These are phyloP conservation scores for Peterozyma xylosa DNA, from an alignment of 805 yeast species.

Conservation along the genomic window DNA sequence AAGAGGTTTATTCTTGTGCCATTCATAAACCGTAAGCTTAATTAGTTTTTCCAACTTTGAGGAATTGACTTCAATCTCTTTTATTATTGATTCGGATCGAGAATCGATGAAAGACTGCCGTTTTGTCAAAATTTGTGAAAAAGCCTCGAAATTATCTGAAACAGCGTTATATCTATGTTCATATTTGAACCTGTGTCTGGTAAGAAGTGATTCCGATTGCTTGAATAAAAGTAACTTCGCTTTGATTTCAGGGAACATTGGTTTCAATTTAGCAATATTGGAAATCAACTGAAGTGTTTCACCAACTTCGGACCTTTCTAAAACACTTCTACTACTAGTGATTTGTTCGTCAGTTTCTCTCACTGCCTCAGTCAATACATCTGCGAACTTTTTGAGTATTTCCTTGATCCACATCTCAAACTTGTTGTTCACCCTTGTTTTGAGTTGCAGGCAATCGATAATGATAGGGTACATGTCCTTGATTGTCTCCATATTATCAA, in stretches of 20 bases:
- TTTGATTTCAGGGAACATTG: conserved; percentile 16
- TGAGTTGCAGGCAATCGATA: conserved; percentile 46
- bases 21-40: conserved; percentile 25
- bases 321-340: conserved; percentile 19
- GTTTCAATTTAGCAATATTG: conserved; percentile 24
- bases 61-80: conserved; percentile 33
- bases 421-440: conserved; percentile 35
- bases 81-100: conserved; percentile 32
- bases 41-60: conserved; percentile 25
- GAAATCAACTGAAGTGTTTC: conserved; percentile 30
- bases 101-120: conserved; percentile 30
- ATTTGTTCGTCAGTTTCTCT: conserved; percentile 24
- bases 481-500: conserved; percentile 41
- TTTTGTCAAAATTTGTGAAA: conserved; percentile 27
- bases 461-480: conserved; percentile 30
- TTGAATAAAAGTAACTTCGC: conserved; percentile 14
- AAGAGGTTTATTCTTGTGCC: conserved; percentile 43
- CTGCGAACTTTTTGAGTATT: conserved; percentile 32
- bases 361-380: conserved; percentile 24
- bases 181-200: conserved; percentile 36
- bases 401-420: conserved; percentile 54
- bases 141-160: conserved; percentile 30
- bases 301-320: conserved; percentile 29
- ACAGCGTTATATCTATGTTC: conserved; percentile 9
- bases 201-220: conserved; percentile 19